A percentile compares a stretch with the other conserved stretches of the same genome.
These are phyloP conservation scores for Irpex sp. DNA, from an alignment of 1,284 basidiomycete species.

Conservation along the genomic window DNA sequence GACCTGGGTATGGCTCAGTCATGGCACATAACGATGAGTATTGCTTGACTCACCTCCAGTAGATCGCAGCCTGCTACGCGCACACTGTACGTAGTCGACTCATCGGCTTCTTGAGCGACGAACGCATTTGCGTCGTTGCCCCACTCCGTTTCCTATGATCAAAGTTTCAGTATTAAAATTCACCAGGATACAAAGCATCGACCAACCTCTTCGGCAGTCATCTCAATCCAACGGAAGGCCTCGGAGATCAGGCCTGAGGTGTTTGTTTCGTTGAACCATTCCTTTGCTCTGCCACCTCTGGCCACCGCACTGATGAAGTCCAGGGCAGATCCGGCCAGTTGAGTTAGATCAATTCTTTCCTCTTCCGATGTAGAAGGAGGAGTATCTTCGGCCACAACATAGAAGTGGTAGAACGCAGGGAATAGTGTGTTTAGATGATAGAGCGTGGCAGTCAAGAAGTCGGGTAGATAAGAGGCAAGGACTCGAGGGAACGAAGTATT, in stretches of 20 bases:
- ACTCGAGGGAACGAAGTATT: conserved; percentile 74
- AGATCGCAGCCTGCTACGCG: conserved; percentile 86
- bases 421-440: conserved; percentile 65
- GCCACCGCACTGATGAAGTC: conserved; percentile 74
- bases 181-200: not conserved
- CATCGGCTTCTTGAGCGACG: conserved; percentile 93
- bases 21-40: too few species aligned
- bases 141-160: conserved; percentile 84
- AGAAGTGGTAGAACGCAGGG: conserved; percentile 66
- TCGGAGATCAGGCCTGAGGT: conserved; percentile 54
- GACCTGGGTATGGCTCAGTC: conserved; percentile 39
- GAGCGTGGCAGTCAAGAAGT: conserved; percentile 60
- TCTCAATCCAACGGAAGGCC: conserved; percentile 77
- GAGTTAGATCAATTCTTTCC: conserved; percentile 72
- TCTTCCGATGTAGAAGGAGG: conserved; percentile 70
- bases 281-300: conserved; percentile 58
- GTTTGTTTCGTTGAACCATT: conserved; percentile 56
- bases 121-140: conserved; percentile 86
- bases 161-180: not conserved
- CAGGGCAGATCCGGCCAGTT: conserved; percentile 75
- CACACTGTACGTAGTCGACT: conserved; percentile 78
- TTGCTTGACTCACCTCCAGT: conserved; percentile 53
- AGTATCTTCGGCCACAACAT: conserved; percentile 55
- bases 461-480: conserved; percentile 56
- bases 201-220: conserved; percentile 85